Percentiles rank a stretch among this genome's conserved stretches.
Evolutionary conservation across 495 filamentous ascomycete genomes (phyloP).

Genomic region (Patellaria atrata): DNA sequence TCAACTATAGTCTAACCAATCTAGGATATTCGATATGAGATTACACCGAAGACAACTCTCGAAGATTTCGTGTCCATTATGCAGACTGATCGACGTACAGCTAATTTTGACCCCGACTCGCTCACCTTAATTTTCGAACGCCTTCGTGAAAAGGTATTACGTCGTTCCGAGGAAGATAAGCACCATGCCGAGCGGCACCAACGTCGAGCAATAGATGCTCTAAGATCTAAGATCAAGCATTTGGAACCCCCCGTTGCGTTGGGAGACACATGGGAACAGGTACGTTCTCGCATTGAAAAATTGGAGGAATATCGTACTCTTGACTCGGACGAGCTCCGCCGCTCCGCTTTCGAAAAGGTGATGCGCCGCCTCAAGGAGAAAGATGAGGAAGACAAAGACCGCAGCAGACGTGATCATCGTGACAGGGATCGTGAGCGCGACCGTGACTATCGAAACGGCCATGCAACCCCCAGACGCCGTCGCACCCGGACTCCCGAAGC

Average conservation of each 20-base stretch:
- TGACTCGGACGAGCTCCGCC: conserved; percentile 65
- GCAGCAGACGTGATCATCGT: conserved; percentile 20
- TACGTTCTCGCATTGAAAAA: conserved; percentile 62
- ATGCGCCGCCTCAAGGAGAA: conserved; percentile 81
- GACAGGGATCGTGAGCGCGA: conserved; percentile 39
- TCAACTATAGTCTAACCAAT: conserved; percentile 12
- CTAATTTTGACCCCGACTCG: conserved; percentile 63
- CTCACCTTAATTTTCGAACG: conserved; percentile 67
- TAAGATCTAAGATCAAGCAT: conserved; percentile 80
- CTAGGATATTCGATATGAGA: conserved; percentile 81
- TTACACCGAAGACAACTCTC: conserved; percentile 70
- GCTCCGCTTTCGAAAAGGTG: conserved; percentile 80
- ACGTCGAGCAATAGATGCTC: conserved; percentile 66
- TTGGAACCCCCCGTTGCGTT: conserved; percentile 70
- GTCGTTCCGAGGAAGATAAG: conserved; percentile 71
- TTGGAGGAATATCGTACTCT: conserved; percentile 72
- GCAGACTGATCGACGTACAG: conserved; percentile 69
- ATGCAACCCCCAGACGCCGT: conserved; percentile 41
- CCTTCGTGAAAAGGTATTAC: conserved; percentile 65
- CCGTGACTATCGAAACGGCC: conserved; percentile 39
- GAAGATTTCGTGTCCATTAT: conserved; percentile 71
- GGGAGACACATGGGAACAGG: conserved; percentile 72
- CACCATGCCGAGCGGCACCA: conserved; percentile 71
- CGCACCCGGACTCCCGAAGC: conserved; percentile 69
- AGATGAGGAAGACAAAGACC: conserved; percentile 74